Percentiles rank a stretch among this genome's conserved stretches.
Evolutionary conservation across 768 basidiomycete species (phyloP).

Genomic region (Rhodotorula kratochvilovae): DNA sequence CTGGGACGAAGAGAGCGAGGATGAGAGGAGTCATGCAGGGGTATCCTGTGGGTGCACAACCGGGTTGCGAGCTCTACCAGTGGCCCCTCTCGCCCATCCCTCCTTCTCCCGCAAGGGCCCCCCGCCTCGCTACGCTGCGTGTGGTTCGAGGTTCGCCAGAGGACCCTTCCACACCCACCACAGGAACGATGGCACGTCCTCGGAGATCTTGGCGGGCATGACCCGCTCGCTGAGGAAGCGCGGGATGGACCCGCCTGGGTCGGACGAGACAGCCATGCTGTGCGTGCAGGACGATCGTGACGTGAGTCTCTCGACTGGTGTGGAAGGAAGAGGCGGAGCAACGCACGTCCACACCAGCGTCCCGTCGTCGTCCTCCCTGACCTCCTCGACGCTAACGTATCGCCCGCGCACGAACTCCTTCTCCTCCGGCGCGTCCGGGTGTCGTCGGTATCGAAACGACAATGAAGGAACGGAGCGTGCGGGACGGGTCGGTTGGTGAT

Average conservation of each 20-base stretch:
- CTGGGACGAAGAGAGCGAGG: too few species aligned
- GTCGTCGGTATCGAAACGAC: constrained; percentile 46
- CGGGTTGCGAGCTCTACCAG: too few species aligned
- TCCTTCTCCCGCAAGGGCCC: too few species aligned
- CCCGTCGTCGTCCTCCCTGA: constrained; percentile 34
- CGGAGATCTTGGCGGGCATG: constrained; percentile 44
- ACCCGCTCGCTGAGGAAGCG: constrained; percentile 44
- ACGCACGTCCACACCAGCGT: constrained; percentile 47
- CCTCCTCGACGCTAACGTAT: constrained; percentile 47
- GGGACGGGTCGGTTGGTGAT: not conserved
- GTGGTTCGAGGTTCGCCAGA: too few species aligned
- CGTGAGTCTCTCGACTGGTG: not conserved
- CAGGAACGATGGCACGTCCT: constrained; percentile 48
- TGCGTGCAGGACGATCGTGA: not conserved
- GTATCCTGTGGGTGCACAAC: too few species aligned
- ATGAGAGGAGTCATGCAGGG: too few species aligned
- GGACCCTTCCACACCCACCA: not conserved
- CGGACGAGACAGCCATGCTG: constrained; percentile 20
- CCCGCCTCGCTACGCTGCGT: not conserved
- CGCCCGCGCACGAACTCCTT: constrained; percentile 43
- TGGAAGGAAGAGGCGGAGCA: not conserved
- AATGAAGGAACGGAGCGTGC: constrained; percentile 19
- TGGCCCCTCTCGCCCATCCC: too few species aligned
- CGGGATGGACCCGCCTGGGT: constrained; percentile 43
- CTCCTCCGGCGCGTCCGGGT: constrained; percentile 43